phyloP scores from a whole-genome alignment of 2,329 filamentous ascomycete species.

The Trichoderma aggressivum region DNA sequence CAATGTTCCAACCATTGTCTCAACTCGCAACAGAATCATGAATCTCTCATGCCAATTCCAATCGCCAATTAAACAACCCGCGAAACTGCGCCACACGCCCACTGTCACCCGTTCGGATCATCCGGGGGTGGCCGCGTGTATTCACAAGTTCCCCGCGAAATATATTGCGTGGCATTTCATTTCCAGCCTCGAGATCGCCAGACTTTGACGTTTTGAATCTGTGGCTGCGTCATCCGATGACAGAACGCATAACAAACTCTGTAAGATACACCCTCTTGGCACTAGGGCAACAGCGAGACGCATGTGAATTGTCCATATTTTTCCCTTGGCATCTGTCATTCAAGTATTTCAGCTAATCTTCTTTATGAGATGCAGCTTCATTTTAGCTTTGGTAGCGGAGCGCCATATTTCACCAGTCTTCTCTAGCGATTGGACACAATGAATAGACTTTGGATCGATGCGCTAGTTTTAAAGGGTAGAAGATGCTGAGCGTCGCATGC shows the following conservation, averaged over 20 bases:
- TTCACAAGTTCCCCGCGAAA: background rate
- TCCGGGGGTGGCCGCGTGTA: background rate
- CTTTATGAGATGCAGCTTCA: background rate
- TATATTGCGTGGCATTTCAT: background rate
- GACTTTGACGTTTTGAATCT: background rate
- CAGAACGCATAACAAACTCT: background rate
- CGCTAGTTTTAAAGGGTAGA: too few species aligned
- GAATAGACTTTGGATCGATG: background rate
- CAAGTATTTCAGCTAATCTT: background rate
- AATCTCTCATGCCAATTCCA: background rate
- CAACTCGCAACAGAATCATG: background rate
- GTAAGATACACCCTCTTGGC: background rate
- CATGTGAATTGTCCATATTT: background rate
- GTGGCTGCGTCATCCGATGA: background rate
- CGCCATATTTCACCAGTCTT: background rate
- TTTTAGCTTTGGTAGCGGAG: background rate
- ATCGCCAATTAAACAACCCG: background rate
- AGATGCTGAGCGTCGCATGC: too few species aligned
- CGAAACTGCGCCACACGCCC: background rate
- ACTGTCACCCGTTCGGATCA: background rate
- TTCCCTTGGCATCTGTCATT: background rate
- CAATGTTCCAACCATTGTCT: background rate
- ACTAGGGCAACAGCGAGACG: fast-evolving
- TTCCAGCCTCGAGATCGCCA: background rate
- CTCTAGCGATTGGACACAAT: background rate